Percentiles rank a stretch among this genome's conserved stretches.
Conservation (phyloP, 495 filamentous ascomycete genomes). For the Alectoria sarmentosa region DNA sequence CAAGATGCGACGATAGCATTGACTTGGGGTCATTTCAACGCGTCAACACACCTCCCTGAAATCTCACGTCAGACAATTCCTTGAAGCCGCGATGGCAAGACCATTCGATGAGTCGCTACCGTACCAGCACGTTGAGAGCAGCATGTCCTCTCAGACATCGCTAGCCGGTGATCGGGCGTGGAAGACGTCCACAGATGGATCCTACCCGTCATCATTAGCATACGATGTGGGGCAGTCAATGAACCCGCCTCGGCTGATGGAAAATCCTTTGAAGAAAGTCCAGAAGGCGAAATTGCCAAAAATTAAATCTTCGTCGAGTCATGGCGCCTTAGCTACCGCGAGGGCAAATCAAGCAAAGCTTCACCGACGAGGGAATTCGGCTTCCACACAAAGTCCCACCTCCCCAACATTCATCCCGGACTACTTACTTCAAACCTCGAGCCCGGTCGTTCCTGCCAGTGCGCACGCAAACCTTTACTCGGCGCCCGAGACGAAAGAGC, state of each 20-base stretch:
- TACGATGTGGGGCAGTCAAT: slow-evolving; percentile 10
- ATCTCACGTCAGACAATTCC: not conserved
- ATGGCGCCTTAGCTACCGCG: slow-evolving; percentile 22
- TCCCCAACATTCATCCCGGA: slow-evolving; percentile 22
- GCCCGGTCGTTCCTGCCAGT: slow-evolving; percentile 17
- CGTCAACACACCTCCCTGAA: not conserved
- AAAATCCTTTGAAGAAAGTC: slow-evolving; percentile 4
- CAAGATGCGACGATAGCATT: slow-evolving; percentile 11
- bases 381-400: slow-evolving; percentile 15
- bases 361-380: slow-evolving; percentile 13
- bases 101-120: slow-evolving; percentile 17
- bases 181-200: slow-evolving; percentile 7
- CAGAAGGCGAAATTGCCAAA: slow-evolving; percentile 21
- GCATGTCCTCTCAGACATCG: slow-evolving; percentile 23
- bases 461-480: slow-evolving; percentile 19
- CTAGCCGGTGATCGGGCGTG: slow-evolving; percentile 16
- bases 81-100: slow-evolving; percentile 19
- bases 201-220: slow-evolving; percentile 6
- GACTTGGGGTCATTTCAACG: not conserved
- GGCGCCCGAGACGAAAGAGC: not conserved
- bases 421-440: slow-evolving; percentile 20
- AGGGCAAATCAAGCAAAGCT: slow-evolving; percentile 16
- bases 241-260: slow-evolving; percentile 7
- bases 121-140: slow-evolving; percentile 17
- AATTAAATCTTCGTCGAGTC: slow-evolving; percentile 26